phyloP scores from a whole-genome alignment of 768 basidiomycete species.

The Boletus rubescentipes region DNA sequence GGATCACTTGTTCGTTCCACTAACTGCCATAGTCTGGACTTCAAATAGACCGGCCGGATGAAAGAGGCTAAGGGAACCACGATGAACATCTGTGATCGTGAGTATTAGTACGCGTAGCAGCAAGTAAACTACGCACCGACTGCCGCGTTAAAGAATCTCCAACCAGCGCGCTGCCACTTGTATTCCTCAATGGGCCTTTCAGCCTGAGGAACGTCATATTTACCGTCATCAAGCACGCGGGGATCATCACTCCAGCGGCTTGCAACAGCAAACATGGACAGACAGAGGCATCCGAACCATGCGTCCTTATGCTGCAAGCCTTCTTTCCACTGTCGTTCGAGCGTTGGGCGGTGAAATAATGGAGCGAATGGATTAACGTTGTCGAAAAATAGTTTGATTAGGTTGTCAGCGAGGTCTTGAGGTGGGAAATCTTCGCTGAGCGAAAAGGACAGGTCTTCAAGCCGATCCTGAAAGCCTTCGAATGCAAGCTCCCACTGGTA shows the following conservation, averaged over 20 bases:
- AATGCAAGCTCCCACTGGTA: conserved; percentile 59
- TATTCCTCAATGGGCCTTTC: conserved; percentile 27
- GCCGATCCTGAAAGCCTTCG: conserved; percentile 42
- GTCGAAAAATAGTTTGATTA: conserved; percentile 71
- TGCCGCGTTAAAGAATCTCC: conserved; percentile 58
- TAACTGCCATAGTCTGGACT: conserved; percentile 54
- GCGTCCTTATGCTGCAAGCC: conserved; percentile 52
- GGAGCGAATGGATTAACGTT: conserved; percentile 60
- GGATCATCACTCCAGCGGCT: conserved; percentile 65
- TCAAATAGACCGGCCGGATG: conserved; percentile 61
- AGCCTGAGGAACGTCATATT: conserved; percentile 21
- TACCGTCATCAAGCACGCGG: conserved; percentile 47
- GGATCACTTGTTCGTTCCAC: conserved; percentile 21
- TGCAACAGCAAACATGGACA: conserved; percentile 67
- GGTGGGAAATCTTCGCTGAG: conserved; percentile 58
- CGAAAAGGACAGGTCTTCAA: conserved; percentile 30
- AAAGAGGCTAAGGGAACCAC: conserved; percentile 48
- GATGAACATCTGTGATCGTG: conserved; percentile 46
- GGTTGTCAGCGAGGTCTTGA: conserved; percentile 49
- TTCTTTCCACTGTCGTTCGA: conserved; percentile 58
- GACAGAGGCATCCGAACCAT: conserved; percentile 61
- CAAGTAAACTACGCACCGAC: conserved; percentile 38
- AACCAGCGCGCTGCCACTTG: conserved; percentile 57
- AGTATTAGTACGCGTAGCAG: neutral
- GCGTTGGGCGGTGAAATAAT: conserved; percentile 69